These are phyloP conservation scores for Centaurea solstitialis DNA, from an alignment of 129 eudicot genomes.

Conservation along the genomic window DNA sequence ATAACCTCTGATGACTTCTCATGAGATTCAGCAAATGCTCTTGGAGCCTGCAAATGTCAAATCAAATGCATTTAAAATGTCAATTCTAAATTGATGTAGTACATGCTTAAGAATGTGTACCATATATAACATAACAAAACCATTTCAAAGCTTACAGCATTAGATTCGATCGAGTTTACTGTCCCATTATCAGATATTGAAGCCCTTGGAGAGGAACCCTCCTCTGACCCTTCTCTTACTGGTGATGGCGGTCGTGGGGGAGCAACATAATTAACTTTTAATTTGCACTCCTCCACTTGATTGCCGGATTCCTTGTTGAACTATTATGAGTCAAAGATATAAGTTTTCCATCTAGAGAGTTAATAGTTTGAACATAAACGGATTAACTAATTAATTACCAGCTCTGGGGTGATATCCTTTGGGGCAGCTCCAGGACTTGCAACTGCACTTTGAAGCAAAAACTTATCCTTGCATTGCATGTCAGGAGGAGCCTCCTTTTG, in stretches of 20 bases:
- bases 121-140: not conserved
- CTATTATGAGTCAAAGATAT: slow-evolving; percentile 28
- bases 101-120: not conserved
- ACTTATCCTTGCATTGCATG: slow-evolving; percentile 83
- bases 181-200: slow-evolving; percentile 63
- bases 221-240: slow-evolving; percentile 72
- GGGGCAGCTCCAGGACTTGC: slow-evolving; percentile 51
- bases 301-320: slow-evolving; percentile 73
- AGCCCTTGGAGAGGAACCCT: slow-evolving; percentile 74
- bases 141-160: slow-evolving; percentile 36
- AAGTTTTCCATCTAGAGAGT: not conserved
- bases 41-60: slow-evolving; percentile 38
- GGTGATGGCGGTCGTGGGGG: slow-evolving; percentile 86
- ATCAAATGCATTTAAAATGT: not conserved
- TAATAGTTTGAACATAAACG: not conserved
- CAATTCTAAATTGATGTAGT: not conserved
- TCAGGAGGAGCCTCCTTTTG: slow-evolving; percentile 74
- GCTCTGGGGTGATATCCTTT: slow-evolving; percentile 63
- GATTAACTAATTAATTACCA: slow-evolving; percentile 35
- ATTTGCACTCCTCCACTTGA: slow-evolving; percentile 68
- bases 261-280: slow-evolving; percentile 62
- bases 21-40: slow-evolving; percentile 42
- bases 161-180: slow-evolving; percentile 34
- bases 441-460: slow-evolving; percentile 65
- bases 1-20: slow-evolving; percentile 62